Evolutionary conservation across 352 stramenopile species (phyloP).

Genomic region (Thalassiosira livingstoniorum): DNA sequence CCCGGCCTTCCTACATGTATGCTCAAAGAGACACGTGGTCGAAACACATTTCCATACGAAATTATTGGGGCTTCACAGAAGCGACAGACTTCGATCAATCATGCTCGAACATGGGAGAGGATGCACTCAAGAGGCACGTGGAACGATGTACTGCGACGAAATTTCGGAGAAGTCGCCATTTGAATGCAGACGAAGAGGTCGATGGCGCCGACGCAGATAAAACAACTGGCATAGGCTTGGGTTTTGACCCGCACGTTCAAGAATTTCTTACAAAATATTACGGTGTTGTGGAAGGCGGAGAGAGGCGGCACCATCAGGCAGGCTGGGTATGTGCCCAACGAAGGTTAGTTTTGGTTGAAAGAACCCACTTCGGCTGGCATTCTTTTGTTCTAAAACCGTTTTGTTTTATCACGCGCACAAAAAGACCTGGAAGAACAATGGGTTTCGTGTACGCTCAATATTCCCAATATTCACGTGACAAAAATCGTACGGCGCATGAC

Average conservation of each 20-base stretch:
- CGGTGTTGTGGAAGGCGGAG: not conserved
- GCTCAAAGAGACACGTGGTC: conserved; percentile 47
- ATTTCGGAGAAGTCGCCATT: too few species aligned
- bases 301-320: not conserved
- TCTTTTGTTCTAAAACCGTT: conserved; percentile 8
- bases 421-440: not conserved
- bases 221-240: too few species aligned
- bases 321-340: conserved; percentile 36
- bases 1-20: conserved; percentile 25
- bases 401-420: not conserved
- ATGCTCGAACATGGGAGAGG: conserved; percentile 11
- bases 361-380: conserved; percentile 4
- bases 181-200: too few species aligned
- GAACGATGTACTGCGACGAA: conserved; percentile 6
- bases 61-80: conserved; percentile 49
- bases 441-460: not conserved
- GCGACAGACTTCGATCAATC: conserved; percentile 21
- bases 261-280: not conserved
- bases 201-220: too few species aligned
- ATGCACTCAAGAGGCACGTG: not conserved
- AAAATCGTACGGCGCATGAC: conserved; percentile 1
- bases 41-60: conserved; percentile 14
- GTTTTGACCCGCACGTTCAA: not conserved
- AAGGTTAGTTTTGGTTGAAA: too few species aligned
- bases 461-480: too few species aligned